These are phyloP conservation scores for Neurospora africana DNA, from an alignment of 495 filamentous ascomycete species.

Conservation along the genomic window DNA sequence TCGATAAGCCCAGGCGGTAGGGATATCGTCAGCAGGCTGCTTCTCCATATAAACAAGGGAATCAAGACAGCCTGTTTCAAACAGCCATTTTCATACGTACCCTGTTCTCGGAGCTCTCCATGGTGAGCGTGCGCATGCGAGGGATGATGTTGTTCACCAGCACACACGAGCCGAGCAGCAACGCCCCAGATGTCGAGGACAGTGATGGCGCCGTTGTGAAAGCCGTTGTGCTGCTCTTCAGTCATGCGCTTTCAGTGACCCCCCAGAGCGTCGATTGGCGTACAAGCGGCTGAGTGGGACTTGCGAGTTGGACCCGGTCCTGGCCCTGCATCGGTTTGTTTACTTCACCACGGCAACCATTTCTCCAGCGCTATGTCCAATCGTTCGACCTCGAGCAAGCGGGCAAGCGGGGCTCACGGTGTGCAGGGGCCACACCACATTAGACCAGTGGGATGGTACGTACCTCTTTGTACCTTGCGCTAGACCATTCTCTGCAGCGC, in stretches of 20 bases:
- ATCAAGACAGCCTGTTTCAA: background rate
- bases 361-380: background rate
- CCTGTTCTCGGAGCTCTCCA: slow-evolving; percentile 34
- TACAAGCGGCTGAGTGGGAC: slow-evolving; percentile 13
- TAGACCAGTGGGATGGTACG: background rate
- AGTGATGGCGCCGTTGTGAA: slow-evolving; percentile 18
- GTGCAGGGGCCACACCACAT: background rate
- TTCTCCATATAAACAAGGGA: background rate
- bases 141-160: slow-evolving; percentile 19
- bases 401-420: background rate
- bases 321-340: slow-evolving; percentile 4
- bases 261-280: slow-evolving; percentile 14
- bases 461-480: background rate
- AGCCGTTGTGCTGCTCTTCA: slow-evolving; percentile 11
- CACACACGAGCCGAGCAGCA: slow-evolving; percentile 23
- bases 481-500: background rate
- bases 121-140: slow-evolving; percentile 23
- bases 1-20: background rate
- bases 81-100: slow-evolving; percentile 15
- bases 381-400: background rate
- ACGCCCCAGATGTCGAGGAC: slow-evolving; percentile 17
- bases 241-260: slow-evolving; percentile 12
- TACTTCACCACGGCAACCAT: slow-evolving; percentile 23
- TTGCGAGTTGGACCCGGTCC: background rate
- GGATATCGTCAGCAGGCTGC: background rate